Evolutionary conservation across 164 flowering plant genomes (phyloP), one percentile per base, ranked within the genome.

Genomic region (Umbellularia californica): DNA sequence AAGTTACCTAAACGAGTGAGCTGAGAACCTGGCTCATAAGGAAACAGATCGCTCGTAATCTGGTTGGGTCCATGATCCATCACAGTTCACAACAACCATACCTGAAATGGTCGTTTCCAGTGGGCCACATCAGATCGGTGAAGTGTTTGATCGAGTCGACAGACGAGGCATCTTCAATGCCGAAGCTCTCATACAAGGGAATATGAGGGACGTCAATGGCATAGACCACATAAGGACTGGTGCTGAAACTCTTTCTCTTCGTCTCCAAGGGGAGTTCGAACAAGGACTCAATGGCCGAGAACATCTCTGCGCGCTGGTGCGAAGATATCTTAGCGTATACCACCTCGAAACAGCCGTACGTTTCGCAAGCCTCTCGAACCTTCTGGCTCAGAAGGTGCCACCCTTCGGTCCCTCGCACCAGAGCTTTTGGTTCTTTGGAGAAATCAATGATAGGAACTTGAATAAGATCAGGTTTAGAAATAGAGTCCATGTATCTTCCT

Each of bases 131-230:
- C 17, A 65, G 27, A 15, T 65, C 14, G 15, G 68, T n/a, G 30
- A 65, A 65, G 30, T 22, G 22, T 24, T 25, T 24, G 30, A 25
- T 27, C 14, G 24, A 24, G 24, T 65, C 68, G 3, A 65, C 11
- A 3, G 27, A 7, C 15, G 24, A 14, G 6, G 68, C 68, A 65
- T 27, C 35, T 15, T 65, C 68, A 24, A 65, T 65, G 24, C 68
- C 68, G 11, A 65, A n/a, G 15, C 68, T 65, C 68, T 65, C 68
- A 27, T n/a, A 65, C 68, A 23, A 23, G 22, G 68, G 68, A 23
- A 2, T n/a, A 23, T 12, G 15, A 13, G 68, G 30, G 25, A n/a
- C 17, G 27, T 23, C 27, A 11, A 24, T 27, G 27, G 30, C 6
- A 4, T 65, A 65, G 30, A 35, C 68, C 15, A n/a, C 6, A 24